phyloP scores from a whole-genome alignment of 2,329 filamentous ascomycete species.

The Neoascochyta sp. region DNA sequence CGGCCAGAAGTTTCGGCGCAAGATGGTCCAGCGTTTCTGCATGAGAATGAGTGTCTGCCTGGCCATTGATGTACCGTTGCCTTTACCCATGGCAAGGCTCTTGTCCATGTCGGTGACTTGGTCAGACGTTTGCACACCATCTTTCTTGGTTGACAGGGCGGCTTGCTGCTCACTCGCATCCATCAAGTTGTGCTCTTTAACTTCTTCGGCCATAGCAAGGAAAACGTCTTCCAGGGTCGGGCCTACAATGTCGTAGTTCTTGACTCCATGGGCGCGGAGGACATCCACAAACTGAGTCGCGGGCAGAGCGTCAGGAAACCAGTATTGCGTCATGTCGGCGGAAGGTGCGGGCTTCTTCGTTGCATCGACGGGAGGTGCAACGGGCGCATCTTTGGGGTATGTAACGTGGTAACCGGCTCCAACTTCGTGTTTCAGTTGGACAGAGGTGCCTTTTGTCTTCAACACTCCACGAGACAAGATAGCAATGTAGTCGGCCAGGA shows the following conservation, averaged over 20 bases:
- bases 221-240: constrained; percentile 94
- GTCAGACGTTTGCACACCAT: constrained; percentile 26
- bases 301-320: constrained; percentile 63
- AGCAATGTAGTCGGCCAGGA: constrained; percentile 83
- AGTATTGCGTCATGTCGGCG: constrained; percentile 69
- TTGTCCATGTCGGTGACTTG: constrained; percentile 29
- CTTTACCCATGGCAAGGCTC: constrained; percentile 56
- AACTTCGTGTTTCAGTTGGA: constrained; percentile 75
- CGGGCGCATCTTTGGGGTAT: constrained; percentile 30
- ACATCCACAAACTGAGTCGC: constrained; percentile 68
- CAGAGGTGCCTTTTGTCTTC: constrained; percentile 78
- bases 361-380: constrained; percentile 49
- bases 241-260: constrained; percentile 79
- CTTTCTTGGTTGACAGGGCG: constrained; percentile 17
- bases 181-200: constrained; percentile 52
- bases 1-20: constrained; percentile 74
- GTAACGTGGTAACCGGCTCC: constrained; percentile 79
- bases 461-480: constrained; percentile 82
- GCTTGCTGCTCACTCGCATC: constrained; percentile 19
- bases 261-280: constrained; percentile 64
- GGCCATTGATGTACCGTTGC: constrained; percentile 64
- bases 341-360: constrained; percentile 43
- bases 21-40: constrained; percentile 70
- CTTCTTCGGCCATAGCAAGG: constrained; percentile 77
- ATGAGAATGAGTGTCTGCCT: constrained; percentile 73